These are phyloP conservation scores for Rhizomucor pusillus DNA, from an alignment of 371 early-diverging fungal species.

Conservation along the genomic window DNA sequence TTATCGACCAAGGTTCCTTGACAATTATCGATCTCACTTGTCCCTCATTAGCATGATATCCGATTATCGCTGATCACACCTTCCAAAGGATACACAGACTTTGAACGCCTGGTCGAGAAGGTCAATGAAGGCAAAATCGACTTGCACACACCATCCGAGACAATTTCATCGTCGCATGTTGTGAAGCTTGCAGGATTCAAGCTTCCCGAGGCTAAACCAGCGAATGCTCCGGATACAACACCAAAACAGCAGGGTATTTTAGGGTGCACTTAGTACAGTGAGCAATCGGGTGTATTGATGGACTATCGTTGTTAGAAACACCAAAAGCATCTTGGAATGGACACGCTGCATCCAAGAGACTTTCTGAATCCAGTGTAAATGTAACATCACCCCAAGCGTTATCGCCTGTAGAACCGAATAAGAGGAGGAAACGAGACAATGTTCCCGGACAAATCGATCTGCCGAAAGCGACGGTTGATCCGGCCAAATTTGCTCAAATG, in stretches of 20 bases:
- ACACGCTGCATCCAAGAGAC: constrained; percentile 4
- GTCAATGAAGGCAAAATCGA: constrained; percentile 43
- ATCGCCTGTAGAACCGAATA: constrained; percentile 20
- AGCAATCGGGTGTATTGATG: not conserved
- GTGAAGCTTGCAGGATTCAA: constrained; percentile 60
- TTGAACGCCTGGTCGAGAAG: constrained; percentile 33
- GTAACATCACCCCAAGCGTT: constrained; percentile 30
- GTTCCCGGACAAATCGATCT: constrained; percentile 37
- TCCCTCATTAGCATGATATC: constrained; percentile 30
- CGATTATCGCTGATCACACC: constrained; percentile 48
- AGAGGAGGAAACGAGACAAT: constrained; percentile 43
- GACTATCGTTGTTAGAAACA: not conserved
- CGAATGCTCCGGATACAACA: constrained; percentile 2
- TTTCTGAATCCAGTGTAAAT: constrained; percentile 1
- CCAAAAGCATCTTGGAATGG: constrained; percentile 2
- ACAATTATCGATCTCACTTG: not conserved
- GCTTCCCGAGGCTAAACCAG: constrained; percentile 28
- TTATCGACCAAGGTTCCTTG: too few relatives aligned
- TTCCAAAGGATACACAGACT: constrained; percentile 28
- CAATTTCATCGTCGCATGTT: constrained; percentile 33
- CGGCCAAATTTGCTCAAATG: constrained; percentile 29
- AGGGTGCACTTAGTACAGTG: not conserved
- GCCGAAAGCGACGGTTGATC: constrained; percentile 39
- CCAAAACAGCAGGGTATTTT: not conserved
- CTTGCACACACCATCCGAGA: constrained; percentile 38